These are phyloP conservation scores for Carex myosuroides DNA, from an alignment of 176 grass and related monocot genomes.

Conservation along the genomic window DNA sequence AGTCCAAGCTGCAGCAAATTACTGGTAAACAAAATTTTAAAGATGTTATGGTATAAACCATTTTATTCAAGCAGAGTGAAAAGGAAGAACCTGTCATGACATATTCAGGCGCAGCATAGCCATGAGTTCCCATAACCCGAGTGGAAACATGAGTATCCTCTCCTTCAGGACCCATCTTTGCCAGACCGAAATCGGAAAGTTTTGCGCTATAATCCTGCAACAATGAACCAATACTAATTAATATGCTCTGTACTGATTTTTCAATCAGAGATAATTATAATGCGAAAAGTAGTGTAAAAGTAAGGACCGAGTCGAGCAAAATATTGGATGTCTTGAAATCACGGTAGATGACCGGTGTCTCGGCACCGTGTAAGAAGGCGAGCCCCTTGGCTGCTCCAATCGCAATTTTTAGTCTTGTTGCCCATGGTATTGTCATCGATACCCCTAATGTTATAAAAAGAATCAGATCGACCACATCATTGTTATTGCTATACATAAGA, in stretches of 20 bases:
- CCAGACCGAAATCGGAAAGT: constrained; percentile 88
- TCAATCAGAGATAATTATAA: not conserved
- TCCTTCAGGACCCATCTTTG: constrained; percentile 84
- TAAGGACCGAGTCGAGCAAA: constrained; percentile 60
- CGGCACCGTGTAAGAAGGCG: constrained; percentile 69
- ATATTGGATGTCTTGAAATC: constrained; percentile 98
- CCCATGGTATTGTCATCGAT: constrained; percentile 69
- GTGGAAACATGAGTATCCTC: constrained; percentile 94
- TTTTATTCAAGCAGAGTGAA: not conserved
- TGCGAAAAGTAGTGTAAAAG: not conserved
- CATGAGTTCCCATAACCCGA: constrained; percentile 96
- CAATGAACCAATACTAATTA: not conserved
- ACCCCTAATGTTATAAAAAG: constrained; percentile 30
- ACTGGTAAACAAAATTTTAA: not conserved
- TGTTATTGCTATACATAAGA: not conserved
- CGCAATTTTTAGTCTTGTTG: constrained; percentile 66
- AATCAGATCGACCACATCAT: not conserved
- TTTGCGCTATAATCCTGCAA: constrained; percentile 81
- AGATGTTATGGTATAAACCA: not conserved
- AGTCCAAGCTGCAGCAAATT: not conserved
- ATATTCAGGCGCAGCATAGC: constrained; percentile 89
- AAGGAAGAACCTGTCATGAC: constrained; percentile 56
- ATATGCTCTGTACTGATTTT: not conserved
- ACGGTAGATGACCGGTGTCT: constrained; percentile 70
- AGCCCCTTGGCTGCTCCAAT: constrained; percentile 84